Evolutionary conservation across 352 stramenopile genomes (phyloP), one percentile per base, ranked within the genome.

Genomic region (Phytophthora pistaciae): DNA sequence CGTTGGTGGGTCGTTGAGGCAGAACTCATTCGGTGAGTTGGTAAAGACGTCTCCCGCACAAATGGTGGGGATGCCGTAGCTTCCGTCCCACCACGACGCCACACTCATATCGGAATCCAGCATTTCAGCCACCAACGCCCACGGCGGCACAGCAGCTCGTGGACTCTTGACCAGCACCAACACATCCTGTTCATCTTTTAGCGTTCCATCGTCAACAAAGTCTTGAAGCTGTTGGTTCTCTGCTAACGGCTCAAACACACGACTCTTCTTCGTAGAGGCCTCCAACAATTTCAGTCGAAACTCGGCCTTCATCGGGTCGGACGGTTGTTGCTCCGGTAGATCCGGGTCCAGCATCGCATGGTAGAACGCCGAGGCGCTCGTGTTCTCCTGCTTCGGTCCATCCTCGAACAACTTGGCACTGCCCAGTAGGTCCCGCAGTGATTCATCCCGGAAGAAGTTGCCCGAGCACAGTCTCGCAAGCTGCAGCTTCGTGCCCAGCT

Each of bases 71-170:
- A 90, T 92, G 1, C 88, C 88, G 31, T 81, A 92, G 56, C 75
- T 82, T 6, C 82, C 81, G 56, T 95, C 88, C 88, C 85, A 94
- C 88, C 88, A 95, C 27, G 83, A 89, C 14, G 88, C 88, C 25
- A 94, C 86, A 60, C 88, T 95, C 46, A 95, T 46, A 58, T 95
- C 88, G 1, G 80, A 85, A 27, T 72, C 70, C 5, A 94, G 62
- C 40, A 75, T 64, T 4, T 87, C 77, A 1, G 86, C 77, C 14
- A 91, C 69, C n/a, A 95, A 56, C 6, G 78, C 70, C 88, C 88
- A 95, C 0, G 88, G 88, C 4, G 88, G 88, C 13, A 93, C 83
- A 27, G 70, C 63, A 50, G 80, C 77, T 4, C 74, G 71, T 21
- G 84, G 79, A 23, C 77, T 88, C 68, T 94, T 94, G 3, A 94